Evolutionary conservation across 1,284 basidiomycete species (phyloP), one percentile per base, ranked within the genome.

Genomic region (Anthracocystis panici-leucophaei): DNA sequence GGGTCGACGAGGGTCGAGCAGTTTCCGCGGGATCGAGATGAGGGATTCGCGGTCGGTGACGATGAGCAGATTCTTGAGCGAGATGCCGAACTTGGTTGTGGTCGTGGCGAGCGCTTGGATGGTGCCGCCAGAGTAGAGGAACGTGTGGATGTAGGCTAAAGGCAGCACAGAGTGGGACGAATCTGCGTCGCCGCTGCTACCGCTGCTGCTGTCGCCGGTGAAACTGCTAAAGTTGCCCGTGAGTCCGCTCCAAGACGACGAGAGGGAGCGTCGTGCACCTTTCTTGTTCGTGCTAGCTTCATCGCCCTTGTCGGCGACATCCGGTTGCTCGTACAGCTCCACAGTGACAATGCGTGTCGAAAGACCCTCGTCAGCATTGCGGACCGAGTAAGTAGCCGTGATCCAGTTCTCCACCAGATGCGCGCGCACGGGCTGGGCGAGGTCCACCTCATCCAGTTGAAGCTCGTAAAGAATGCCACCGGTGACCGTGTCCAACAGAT

Each of bases 321-420:
- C 23, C 18, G 57, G 51, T 35, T 52, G 31, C 83, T 97, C 93
- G 86, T 93, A 97, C 59, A 97, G 87, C 86, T 97, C 95, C 1
- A 95, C 91, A 9, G 90, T 91, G 4, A 93, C 76, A 16, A 86
- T 65, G 29, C 75, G 64, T 14, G 75, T 77, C 5, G 69, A 55
- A 5, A 73, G 44, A 8, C 74, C 70, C 56, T 87, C 86, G 3
- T 89, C 89, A 20, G 88, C 88, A 49, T 92, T 91, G 75, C 90
- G 71, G 25, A 85, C 85, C 8, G 82, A 70, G 82, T 86, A 96
- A 57, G 91, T 89, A 86, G 94, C 94, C 20, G 95, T 91, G 57
- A 98, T 86, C 95, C 96, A 98, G 85, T 98, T 97, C 86, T 98
- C 95, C 18, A 90, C 89, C 71, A 96, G 87, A 8, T 88, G 87